A percentile compares a stretch with the other conserved stretches of the same genome.
Conservation (phyloP, 1,139 yeast genomes). For the Debaryomycetaceae sp. region DNA sequence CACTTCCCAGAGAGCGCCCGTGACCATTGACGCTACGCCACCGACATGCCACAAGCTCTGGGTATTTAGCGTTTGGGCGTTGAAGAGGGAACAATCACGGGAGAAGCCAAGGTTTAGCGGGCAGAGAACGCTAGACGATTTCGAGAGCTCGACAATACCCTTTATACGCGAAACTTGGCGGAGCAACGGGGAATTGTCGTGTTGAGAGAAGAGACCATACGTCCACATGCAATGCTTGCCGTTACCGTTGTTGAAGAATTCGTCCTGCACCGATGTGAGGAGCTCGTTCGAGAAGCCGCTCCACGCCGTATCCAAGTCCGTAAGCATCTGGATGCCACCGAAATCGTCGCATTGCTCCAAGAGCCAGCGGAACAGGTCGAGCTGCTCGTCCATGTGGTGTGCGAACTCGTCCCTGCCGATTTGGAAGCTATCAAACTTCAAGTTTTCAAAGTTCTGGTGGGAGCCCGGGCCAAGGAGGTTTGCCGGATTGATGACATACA, state of each 20-base stretch:
- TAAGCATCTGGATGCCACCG: slow-evolving; percentile 56
- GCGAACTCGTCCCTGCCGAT: slow-evolving; percentile 23
- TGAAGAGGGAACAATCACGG: slow-evolving; percentile 1
- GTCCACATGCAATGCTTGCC: slow-evolving; percentile 35
- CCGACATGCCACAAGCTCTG: slow-evolving; percentile 35
- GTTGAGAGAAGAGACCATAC: slow-evolving; percentile 12
- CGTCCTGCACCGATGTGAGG: slow-evolving; percentile 52
- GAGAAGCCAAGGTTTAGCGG: slow-evolving; percentile 24
- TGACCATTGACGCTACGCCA: slow-evolving; percentile 17
- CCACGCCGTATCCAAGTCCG: slow-evolving; percentile 76
- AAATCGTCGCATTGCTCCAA: slow-evolving; percentile 73
- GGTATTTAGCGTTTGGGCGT: slow-evolving; percentile 4
- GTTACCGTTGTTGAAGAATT: slow-evolving; percentile 50
- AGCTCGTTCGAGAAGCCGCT: slow-evolving; percentile 58
- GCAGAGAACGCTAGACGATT: slow-evolving; percentile 36
- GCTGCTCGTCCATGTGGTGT: slow-evolving; percentile 26
- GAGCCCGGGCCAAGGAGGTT: slow-evolving; percentile 5
- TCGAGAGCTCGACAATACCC: slow-evolving; percentile 33
- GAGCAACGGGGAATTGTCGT: slow-evolving; percentile 1
- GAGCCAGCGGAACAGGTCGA: slow-evolving; percentile 46
- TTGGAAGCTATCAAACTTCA: slow-evolving; percentile 16
- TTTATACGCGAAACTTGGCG: slow-evolving; percentile 31
- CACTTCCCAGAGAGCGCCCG: slow-evolving; percentile 31
- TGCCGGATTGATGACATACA: slow-evolving; percentile 29
- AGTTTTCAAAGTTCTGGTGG: slow-evolving; percentile 20